Evolutionary conservation across 352 stramenopile species (phyloP).

Genomic region (Pythium folliculosum): DNA sequence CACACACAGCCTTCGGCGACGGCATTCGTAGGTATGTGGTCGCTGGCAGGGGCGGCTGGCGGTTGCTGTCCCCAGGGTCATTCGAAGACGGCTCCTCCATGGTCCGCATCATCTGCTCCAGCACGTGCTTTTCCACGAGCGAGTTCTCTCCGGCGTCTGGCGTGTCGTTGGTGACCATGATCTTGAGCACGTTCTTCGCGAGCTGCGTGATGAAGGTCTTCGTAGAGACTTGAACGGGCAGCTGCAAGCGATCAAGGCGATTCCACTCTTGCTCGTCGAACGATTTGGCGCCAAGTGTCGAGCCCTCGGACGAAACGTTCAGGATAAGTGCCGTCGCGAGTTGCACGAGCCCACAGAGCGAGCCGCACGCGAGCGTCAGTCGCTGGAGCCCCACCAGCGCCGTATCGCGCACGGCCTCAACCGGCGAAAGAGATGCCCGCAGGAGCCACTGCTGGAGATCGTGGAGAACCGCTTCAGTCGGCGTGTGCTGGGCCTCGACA

Average conservation of each 20-base stretch:
- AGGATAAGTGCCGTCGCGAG: slow-evolving; percentile 64
- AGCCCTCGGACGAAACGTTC: slow-evolving; percentile 35
- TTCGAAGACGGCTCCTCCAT: slow-evolving; percentile 3
- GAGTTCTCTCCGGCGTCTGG: slow-evolving; percentile 36
- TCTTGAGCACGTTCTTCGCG: slow-evolving; percentile 44
- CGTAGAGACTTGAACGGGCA: slow-evolving; percentile 36
- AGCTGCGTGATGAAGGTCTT: slow-evolving; percentile 54
- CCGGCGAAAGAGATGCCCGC: slow-evolving; percentile 50
- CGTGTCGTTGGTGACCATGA: slow-evolving; percentile 48
- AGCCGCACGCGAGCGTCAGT: slow-evolving; percentile 73
- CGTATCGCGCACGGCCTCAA: slow-evolving; percentile 54
- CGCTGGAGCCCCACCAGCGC: slow-evolving; percentile 61
- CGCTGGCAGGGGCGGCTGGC: background rate
- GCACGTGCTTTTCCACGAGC: slow-evolving; percentile 48
- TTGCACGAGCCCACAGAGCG: slow-evolving; percentile 75
- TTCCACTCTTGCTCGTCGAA: slow-evolving; percentile 56
- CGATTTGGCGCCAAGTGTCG: background rate
- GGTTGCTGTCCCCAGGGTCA: background rate
- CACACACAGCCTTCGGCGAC: slow-evolving; percentile 24
- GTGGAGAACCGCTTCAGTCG: slow-evolving; percentile 50
- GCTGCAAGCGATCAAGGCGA: slow-evolving; percentile 55
- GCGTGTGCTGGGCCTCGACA: slow-evolving; percentile 45
- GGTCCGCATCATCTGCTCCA: slow-evolving; percentile 44
- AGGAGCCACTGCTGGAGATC: slow-evolving; percentile 75
- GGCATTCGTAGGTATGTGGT: slow-evolving; percentile 19